phyloP scores from a whole-genome alignment of 75 land plant genomes.

The Pinus albicaulis region DNA sequence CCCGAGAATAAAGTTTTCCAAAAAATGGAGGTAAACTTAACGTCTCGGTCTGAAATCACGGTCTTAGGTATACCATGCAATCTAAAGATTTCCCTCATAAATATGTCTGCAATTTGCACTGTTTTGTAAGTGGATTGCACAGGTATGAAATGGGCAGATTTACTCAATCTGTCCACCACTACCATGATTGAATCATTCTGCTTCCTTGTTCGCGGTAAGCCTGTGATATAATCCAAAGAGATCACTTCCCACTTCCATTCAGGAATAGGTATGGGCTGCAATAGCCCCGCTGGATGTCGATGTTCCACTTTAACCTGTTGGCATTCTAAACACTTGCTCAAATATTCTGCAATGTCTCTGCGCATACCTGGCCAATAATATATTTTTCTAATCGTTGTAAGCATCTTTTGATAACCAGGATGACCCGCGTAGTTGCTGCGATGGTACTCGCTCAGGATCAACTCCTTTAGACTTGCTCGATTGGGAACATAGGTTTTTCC shows the following conservation, averaged over 20 bases:
- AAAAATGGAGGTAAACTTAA: not conserved
- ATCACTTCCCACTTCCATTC: slow-evolving; percentile 15
- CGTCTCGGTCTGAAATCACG: not conserved
- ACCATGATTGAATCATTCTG: slow-evolving; percentile 12
- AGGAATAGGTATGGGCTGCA: not conserved
- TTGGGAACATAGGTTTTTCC: no score
- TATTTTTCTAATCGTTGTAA: no score
- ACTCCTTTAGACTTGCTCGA: no score
- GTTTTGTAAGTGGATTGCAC: not conserved
- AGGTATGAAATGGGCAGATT: slow-evolving; percentile 12
- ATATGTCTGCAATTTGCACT: not conserved
- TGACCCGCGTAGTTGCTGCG: no score
- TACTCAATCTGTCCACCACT: slow-evolving; percentile 7
- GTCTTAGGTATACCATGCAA: not conserved
- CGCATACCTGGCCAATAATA: no score
- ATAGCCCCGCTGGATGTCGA: no score
- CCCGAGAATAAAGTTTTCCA: not conserved
- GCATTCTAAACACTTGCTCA: no score
- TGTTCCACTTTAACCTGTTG: no score
- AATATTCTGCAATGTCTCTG: not conserved
- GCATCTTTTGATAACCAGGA: no score
- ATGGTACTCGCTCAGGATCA: no score
- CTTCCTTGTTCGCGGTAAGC: not conserved
- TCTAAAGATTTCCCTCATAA: not conserved
- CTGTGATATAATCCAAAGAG: slow-evolving; percentile 17